Conservation (phyloP, 2,329 filamentous ascomycete genomes). For the Immersiporthe knoxdaviesiana region DNA sequence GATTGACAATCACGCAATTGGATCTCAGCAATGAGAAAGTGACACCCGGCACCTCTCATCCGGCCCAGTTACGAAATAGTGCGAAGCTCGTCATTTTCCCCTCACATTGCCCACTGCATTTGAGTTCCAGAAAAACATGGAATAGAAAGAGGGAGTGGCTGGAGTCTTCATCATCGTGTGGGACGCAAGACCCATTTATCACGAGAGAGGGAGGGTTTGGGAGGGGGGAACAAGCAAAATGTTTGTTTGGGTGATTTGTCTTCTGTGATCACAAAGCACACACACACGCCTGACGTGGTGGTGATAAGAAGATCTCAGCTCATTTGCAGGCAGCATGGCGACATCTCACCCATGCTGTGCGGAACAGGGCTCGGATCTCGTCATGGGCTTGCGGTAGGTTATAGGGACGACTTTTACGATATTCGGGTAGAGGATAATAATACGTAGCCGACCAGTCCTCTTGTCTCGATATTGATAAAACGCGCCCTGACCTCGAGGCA, state of each 20-base stretch:
- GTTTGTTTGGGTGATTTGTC: neutral
- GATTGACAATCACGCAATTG: slow-evolving; percentile 11
- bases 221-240: too few relatives aligned
- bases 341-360: slow-evolving; percentile 12
- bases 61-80: slow-evolving; percentile 11
- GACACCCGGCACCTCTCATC: neutral
- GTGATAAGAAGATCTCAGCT: slow-evolving; percentile 14
- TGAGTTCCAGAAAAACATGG: neutral
- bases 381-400: neutral
- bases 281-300: neutral
- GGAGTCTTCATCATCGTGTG: too few relatives aligned
- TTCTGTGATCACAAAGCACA: neutral
- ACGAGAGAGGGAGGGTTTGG: neutral
- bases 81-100: slow-evolving; percentile 27
- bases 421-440: neutral
- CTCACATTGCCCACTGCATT: slow-evolving; percentile 20
- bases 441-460: neutral
- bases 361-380: neutral
- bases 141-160: neutral
- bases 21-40: neutral
- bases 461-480: neutral
- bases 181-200: neutral
- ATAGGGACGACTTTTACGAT: neutral
- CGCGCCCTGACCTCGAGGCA: neutral
- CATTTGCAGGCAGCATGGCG: slow-evolving; percentile 11